Evolutionary conservation across 345 rosid genomes (phyloP), one percentile per base, ranked within the genome.

Genomic region (Murraya paniculata): DNA sequence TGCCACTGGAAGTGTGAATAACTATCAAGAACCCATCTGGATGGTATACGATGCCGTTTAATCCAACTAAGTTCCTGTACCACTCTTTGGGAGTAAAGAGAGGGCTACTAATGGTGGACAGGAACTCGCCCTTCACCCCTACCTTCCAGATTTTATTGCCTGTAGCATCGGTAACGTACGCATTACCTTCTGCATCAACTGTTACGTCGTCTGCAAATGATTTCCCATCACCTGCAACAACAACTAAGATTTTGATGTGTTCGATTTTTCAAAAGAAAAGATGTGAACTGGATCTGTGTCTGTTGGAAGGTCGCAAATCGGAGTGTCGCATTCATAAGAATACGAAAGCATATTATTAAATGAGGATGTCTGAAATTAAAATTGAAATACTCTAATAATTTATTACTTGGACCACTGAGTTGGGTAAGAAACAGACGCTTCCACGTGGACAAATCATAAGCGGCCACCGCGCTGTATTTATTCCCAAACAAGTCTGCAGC

Each of bases 381-480:
- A 45, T 13, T 45, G 50, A 13, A 45, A 45, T 11, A 45, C 18
- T 45, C 0, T 3, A 6, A 62, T 62, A 14, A 28, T 28, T 28
- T 22, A 91, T 82, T 88, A 91, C 97, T 80, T 28, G 89, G 90
- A 75, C 85, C 86, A 65, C 85, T 85, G 61, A 95, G 97, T 64
- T 80, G 87, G 21, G 94, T 68, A 24, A 94, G 92, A 80, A 93
- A 93, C 67, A 91, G 10, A 18, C 98, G 91, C 36, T 84, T 72
- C 98, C 98, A 93, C 75, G 98, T 85, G 79, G 93, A 85, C 93
- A 93, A 50, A 75, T 95, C 98, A 76, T 93, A 95, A 18, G 97
- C 97, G 25, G 89, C 95, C 21, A 95, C 76, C 9, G 86, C 97
- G 59, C 87, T 83, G 68, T 85, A 95, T 7, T 85, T 84, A 38